Evolutionary conservation across 1,284 basidiomycete genomes (phyloP), one percentile per base, ranked within the genome.

Genomic region (Tylopilus sp.): DNA sequence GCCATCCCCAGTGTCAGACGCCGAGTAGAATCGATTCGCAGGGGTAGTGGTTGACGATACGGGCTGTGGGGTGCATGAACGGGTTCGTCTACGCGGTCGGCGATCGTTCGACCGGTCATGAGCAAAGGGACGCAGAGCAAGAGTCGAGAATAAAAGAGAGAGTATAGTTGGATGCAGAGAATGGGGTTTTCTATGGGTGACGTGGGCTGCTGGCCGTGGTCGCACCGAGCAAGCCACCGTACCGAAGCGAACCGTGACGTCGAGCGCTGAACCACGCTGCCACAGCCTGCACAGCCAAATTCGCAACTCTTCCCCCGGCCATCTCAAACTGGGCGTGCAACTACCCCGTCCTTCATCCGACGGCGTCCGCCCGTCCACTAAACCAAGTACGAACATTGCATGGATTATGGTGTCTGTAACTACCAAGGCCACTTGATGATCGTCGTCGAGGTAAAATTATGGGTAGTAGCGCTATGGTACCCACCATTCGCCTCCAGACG

Each of bases 41-140:
- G 29, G 9, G 47, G 43, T 24, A 40, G 50, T 38, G 52, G 54
- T 30, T 45, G 58, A 42, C 59, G 56, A 34, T 41, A 30, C 9
- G 33, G 24, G 24, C 18, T 43, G 35, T 46, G 38, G 11, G 47
- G 49, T 3, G 37, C 54, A 54, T 59, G 53, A 49, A 50, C 39
- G 38, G 31, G 54, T 42, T 65, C 51, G 59, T 63, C 66, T 44
- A 58, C 45, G 39, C 51, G 63, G 54, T 57, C 57, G 51, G 64
- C 52, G 37, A 51, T 58, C 55, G 51, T 61, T 44, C 53, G 65
- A 57, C 59, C 65, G 39, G 55, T 60, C 65, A 68, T 67, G 51
- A 62, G 46, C 28, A 57, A 46, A 30, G 45, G 21, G 10, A 37
- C 43, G 53, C 43, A 26, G 17, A 64, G 50, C 44, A 59, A 48